Evolutionary conservation across 768 basidiomycete species (phyloP).

Genomic region (Boletus rubroflammeus): DNA sequence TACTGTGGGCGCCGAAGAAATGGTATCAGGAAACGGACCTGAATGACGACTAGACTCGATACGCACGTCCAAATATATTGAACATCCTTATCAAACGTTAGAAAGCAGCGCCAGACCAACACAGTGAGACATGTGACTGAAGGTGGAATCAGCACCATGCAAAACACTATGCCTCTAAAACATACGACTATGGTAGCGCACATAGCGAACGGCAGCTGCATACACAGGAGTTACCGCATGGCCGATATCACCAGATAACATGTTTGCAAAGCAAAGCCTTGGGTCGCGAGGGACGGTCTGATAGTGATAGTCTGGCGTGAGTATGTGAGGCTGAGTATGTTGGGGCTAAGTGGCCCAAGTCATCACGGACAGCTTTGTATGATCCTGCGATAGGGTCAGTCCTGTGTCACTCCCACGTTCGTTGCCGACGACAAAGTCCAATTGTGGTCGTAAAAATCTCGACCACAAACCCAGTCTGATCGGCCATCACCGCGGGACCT

Average conservation of each 20-base stretch:
- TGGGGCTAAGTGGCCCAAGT: too few relatives aligned
- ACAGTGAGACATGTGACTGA: slow-evolving; percentile 14
- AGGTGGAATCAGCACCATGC: not conserved
- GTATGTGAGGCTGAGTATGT: not conserved
- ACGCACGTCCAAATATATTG: slow-evolving; percentile 25
- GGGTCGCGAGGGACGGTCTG: not conserved
- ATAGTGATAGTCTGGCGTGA: not conserved
- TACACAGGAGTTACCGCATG: not conserved
- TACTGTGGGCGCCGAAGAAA: slow-evolving; percentile 12
- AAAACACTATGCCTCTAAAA: too few relatives aligned
- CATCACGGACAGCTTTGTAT: not conserved
- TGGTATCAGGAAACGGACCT: not conserved
- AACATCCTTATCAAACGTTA: slow-evolving; percentile 19
- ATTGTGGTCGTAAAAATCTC: not conserved
- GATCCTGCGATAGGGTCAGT: not conserved
- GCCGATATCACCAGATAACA: not conserved
- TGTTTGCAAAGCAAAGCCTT: not conserved
- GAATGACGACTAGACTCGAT: not conserved
- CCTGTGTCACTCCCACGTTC: slow-evolving; percentile 3
- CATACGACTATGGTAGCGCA: slow-evolving; percentile 14
- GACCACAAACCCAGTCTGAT: not conserved
- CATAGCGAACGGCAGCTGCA: slow-evolving; percentile 1
- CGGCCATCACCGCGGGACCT: not conserved
- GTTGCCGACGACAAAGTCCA: not conserved
- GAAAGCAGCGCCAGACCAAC: slow-evolving; percentile 11